These are phyloP conservation scores for Phyllostachys edulis DNA, from an alignment of 176 grass and related monocot species.

Conservation along the genomic window DNA sequence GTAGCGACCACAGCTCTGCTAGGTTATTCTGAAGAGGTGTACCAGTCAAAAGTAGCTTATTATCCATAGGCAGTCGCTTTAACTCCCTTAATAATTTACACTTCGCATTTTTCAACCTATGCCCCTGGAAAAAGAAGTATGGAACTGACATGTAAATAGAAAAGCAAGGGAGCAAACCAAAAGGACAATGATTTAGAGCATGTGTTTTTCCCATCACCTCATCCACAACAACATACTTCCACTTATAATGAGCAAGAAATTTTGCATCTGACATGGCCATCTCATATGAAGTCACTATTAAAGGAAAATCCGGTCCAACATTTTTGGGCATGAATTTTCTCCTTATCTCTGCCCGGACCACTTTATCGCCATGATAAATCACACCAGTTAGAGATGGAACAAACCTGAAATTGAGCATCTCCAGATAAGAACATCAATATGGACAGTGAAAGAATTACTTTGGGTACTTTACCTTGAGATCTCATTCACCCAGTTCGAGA, in stretches of 20 bases:
- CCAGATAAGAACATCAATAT: constrained; percentile 27
- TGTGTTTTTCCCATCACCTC: constrained; percentile 52
- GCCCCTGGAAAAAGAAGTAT: constrained; percentile 61
- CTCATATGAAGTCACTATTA: constrained; percentile 89
- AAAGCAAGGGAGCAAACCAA: neutral
- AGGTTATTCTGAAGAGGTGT: constrained; percentile 98
- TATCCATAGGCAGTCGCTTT: constrained; percentile 82
- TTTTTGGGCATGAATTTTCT: constrained; percentile 75
- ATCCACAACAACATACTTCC: constrained; percentile 95
- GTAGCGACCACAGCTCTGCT: constrained; percentile 91
- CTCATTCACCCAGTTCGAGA: constrained; percentile 95
- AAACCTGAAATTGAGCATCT: constrained; percentile 62
- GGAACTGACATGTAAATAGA: constrained; percentile 10
- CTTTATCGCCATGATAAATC: constrained; percentile 83
- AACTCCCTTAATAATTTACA: constrained; percentile 76
- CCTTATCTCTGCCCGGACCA: constrained; percentile 64
- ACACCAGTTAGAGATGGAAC: constrained; percentile 67
- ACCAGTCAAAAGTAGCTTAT: constrained; percentile 95
- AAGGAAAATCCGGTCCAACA: constrained; percentile 60
- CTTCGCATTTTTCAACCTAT: constrained; percentile 93
- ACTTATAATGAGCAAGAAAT: constrained; percentile 68
- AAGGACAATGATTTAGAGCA: constrained; percentile 12
- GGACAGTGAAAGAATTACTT: neutral
- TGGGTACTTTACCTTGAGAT: constrained; percentile 61
- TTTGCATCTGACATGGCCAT: constrained; percentile 76